Conservation (phyloP, 2,329 filamentous ascomycete genomes). For the Arachnopeziza araneosa region DNA sequence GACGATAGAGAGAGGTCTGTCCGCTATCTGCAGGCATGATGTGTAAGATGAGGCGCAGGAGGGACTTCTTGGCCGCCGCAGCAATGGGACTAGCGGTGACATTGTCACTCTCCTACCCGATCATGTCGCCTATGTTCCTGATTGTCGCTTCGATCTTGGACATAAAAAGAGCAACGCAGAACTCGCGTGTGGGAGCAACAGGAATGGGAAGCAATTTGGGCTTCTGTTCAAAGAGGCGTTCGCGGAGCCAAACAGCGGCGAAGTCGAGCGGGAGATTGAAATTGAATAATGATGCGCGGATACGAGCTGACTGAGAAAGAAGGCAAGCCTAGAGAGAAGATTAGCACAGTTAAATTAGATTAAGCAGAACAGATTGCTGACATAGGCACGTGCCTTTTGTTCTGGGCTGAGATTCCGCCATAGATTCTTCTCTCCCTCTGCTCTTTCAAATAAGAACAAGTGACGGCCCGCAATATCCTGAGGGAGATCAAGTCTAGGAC, state of each 20-base stretch:
- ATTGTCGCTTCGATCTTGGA: slow-evolving; percentile 28
- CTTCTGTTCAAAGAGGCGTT: slow-evolving; percentile 24
- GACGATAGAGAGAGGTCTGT: slow-evolving; percentile 23
- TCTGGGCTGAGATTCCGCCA: slow-evolving; percentile 3
- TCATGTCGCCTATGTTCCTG: slow-evolving; percentile 22
- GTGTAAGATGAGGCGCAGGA: slow-evolving; percentile 26
- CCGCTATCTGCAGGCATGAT: slow-evolving; percentile 12
- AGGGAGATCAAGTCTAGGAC: slow-evolving; percentile 4
- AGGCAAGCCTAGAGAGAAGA: slow-evolving; percentile 5
- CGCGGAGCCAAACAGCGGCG: slow-evolving; percentile 16
- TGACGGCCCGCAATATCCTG: slow-evolving; percentile 4
- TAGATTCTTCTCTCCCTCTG: slow-evolving; percentile 14
- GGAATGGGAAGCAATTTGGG: slow-evolving; percentile 18
- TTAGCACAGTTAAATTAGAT: slow-evolving; percentile 5
- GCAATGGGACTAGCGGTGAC: slow-evolving; percentile 5
- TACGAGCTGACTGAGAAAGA: slow-evolving; percentile 5
- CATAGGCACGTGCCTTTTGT: slow-evolving; percentile 1
- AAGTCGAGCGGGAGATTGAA: slow-evolving; percentile 5
- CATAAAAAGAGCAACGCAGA: slow-evolving; percentile 18
- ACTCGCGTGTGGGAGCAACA: slow-evolving; percentile 26
- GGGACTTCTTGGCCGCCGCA: slow-evolving; percentile 22
- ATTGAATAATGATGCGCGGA: slow-evolving; percentile 8
- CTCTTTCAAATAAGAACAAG: slow-evolving; percentile 8
- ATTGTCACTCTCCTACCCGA: slow-evolving; percentile 23
- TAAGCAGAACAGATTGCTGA: slow-evolving; percentile 1